Evolutionary conservation across 306 rosid species (phyloP).

Genomic region (Casuarina cunninghamiana): DNA sequence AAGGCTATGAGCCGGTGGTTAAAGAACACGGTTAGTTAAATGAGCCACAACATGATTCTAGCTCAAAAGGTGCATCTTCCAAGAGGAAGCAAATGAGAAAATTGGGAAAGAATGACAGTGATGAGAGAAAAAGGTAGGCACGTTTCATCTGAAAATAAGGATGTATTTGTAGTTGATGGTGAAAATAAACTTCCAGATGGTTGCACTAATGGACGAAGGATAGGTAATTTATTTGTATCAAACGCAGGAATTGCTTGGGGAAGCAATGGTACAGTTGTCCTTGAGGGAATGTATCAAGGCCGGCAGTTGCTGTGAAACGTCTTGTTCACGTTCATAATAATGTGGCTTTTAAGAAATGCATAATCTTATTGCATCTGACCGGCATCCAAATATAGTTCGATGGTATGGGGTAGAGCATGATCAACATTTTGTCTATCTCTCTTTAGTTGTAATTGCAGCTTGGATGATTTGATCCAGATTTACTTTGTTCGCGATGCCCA

Average conservation of each 20-base stretch:
- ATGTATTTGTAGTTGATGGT: constrained; percentile 20
- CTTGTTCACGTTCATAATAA: constrained; percentile 77
- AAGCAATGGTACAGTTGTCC: constrained; percentile 80
- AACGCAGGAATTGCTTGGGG: constrained; percentile 75
- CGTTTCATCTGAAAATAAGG: constrained; percentile 34
- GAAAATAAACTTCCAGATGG: constrained; percentile 35
- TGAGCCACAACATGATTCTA: constrained; percentile 29
- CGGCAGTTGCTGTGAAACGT: constrained; percentile 87
- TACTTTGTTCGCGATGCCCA: constrained; percentile 28
- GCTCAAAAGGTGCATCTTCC: constrained; percentile 38
- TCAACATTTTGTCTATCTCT: constrained; percentile 77
- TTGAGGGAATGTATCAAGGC: constrained; percentile 76
- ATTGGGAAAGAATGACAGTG: constrained; percentile 33
- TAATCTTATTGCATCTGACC: constrained; percentile 74
- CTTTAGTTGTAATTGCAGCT: constrained; percentile 68
- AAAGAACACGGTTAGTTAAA: constrained; percentile 17
- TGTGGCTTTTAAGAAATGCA: constrained; percentile 69
- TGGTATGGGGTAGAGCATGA: constrained; percentile 85
- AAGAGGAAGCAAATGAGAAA: constrained; percentile 51
- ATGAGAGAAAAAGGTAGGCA: constrained; percentile 34
- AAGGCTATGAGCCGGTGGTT: constrained; percentile 12
- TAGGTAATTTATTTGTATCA: constrained; percentile 68
- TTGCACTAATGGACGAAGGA: constrained; percentile 50
- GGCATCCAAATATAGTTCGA: constrained; percentile 76
- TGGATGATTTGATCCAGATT: constrained; percentile 57